Conservation (phyloP, 2,329 filamentous ascomycete genomes). For the Colletotrichum lindemuthianum region DNA sequence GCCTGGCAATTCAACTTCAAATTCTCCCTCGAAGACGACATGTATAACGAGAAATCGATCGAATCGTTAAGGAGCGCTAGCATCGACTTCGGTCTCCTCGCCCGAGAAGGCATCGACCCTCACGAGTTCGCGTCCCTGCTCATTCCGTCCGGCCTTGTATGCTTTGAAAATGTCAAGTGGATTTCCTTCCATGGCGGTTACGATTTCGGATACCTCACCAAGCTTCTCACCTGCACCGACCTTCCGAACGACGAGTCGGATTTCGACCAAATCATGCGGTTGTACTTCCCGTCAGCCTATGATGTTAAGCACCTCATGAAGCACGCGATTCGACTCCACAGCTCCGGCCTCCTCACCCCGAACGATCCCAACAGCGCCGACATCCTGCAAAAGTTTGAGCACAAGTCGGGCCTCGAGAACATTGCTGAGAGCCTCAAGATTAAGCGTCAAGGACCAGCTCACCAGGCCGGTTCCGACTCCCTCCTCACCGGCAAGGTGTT, state of each 20-base stretch:
- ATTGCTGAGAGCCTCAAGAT: constrained; percentile 94
- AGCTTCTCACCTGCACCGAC: constrained; percentile 84
- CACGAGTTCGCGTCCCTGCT: constrained; percentile 88
- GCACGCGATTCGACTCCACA: constrained; percentile 78
- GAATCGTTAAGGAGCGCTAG: constrained; percentile 89
- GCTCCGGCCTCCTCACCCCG: constrained; percentile 69
- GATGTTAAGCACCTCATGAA: constrained; percentile 99
- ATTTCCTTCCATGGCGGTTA: constrained; percentile 98
- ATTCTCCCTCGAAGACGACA: constrained; percentile 93
- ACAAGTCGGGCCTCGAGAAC: constrained; percentile 91
- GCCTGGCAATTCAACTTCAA: constrained; percentile 99
- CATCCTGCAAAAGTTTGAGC: constrained; percentile 85
- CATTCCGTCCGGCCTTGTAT: constrained; percentile 90
- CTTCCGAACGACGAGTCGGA: constrained; percentile 90
- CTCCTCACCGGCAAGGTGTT: constrained; percentile 94
- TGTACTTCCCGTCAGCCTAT: constrained; percentile 92
- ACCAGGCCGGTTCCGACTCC: constrained; percentile 94
- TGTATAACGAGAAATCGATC: constrained; percentile 97
- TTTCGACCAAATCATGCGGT: constrained; percentile 88
- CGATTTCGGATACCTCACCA: constrained; percentile 97
- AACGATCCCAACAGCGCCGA: constrained; percentile 73
- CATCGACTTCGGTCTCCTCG: constrained; percentile 88
- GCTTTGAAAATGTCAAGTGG: constrained; percentile 91
- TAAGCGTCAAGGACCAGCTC: constrained; percentile 85
- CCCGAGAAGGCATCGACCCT: constrained; percentile 90